phyloP scores from a whole-genome alignment of 257 asterid species.

The Solanum dulcamara region DNA sequence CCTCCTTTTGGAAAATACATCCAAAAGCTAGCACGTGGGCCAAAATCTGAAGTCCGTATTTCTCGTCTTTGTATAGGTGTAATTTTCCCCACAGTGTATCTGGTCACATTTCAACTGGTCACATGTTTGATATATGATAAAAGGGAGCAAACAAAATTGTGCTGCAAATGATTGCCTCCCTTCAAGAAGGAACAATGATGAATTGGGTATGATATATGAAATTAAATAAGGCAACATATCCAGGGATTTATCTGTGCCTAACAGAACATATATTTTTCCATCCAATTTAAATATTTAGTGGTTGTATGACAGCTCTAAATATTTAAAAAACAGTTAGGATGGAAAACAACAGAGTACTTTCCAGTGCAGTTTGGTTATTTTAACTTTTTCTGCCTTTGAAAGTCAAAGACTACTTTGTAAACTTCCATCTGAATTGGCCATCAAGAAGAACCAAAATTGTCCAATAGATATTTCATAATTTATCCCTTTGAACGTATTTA shows the following conservation, averaged over 20 bases:
- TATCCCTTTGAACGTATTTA: background rate
- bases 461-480: background rate
- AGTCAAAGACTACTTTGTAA: background rate
- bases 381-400: background rate
- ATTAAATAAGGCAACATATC: background rate
- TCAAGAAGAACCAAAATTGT: background rate
- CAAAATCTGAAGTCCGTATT: conserved; percentile 76
- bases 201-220: background rate
- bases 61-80: conserved; percentile 97
- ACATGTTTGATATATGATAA: background rate
- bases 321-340: background rate
- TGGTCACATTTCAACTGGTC: conserved; percentile 18
- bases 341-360: background rate
- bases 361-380: background rate
- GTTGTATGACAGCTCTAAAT: background rate
- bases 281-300: background rate
- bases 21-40: conserved; percentile 87
- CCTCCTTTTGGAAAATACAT: conserved; percentile 91
- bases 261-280: background rate
- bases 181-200: background rate
- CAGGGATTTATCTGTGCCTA: background rate
- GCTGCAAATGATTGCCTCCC: background rate
- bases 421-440: background rate
- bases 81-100: conserved; percentile 95
- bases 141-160: background rate